Evolutionary conservation across 768 basidiomycete genomes (phyloP), one percentile per base, ranked within the genome.

Genomic region (Boletus sp.): DNA sequence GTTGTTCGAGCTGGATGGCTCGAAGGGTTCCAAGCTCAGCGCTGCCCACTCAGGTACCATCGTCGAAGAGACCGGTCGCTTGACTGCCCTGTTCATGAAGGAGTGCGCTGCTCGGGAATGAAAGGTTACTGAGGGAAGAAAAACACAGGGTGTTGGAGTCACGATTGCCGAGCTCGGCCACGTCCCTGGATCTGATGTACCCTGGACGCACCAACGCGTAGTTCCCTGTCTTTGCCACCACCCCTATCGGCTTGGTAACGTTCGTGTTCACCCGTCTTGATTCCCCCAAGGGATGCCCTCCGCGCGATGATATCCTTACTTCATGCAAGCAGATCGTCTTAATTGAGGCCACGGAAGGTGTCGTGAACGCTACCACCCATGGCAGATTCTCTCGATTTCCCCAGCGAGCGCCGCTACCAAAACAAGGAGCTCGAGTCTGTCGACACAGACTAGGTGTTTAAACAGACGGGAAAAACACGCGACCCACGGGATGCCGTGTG

Each of bases 231-330:
- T 46, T 73, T 39, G 69, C 71, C 47, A 56, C 42, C 57, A 55
- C 70, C n/a, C 69, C 70, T 1, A 74, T 74, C 30, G 71, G 72
- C n/a, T 70, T 66, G 4, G 71, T 66, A 27, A 57, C 56, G 13
- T 56, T 73, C 50, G 39, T 50, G 2, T 67, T 71, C 55, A 46
- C 30, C 6, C 69, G 65, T 38, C 69, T 69, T 1, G 49, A 56
- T 23, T 23, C 23, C 1, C 61, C 71, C 3, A 47, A 53, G 5
- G 61, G 60, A 27, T 56, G 55, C 2, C 71, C 69, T 19, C 37
- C 56, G 25, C 72, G 69, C 3, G 69, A 73, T 43, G 72, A 70
- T 15, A 54, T 70, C n/a, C 58, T 71, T 39, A 30, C 37, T 4
- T 51, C 59, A 2, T 61, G 56, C 7, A 50, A 43, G 11, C 65